These are phyloP conservation scores for Ophiorrhiza pumila DNA, from an alignment of 257 asterid species.

Conservation along the genomic window DNA sequence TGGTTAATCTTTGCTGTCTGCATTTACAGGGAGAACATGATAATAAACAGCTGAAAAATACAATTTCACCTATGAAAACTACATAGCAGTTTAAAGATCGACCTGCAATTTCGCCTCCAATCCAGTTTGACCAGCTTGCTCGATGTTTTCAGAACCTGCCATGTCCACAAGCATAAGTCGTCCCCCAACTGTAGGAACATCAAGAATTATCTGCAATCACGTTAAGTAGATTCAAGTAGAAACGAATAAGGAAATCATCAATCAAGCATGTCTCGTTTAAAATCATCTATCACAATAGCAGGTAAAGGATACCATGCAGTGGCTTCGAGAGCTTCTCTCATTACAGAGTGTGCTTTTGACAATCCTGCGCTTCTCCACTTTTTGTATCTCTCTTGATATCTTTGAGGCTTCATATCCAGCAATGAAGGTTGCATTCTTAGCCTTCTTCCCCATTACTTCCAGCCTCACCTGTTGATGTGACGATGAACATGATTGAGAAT, in stretches of 20 bases:
- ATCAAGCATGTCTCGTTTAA: neutral
- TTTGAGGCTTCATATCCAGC: constrained; percentile 92
- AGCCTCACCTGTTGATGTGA: constrained; percentile 55
- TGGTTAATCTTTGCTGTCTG: constrained; percentile 96
- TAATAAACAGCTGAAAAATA: neutral
- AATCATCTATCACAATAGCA: neutral
- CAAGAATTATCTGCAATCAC: constrained; percentile 62
- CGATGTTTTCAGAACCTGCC: constrained; percentile 99
- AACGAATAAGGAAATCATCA: neutral
- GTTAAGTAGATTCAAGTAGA: neutral
- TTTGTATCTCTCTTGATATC: constrained; percentile 86
- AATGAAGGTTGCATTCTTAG: constrained; percentile 76
- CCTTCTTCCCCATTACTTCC: constrained; percentile 95
- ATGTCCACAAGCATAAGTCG: constrained; percentile 94
- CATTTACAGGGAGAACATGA: constrained; percentile 16
- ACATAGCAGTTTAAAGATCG: neutral
- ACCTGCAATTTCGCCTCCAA: constrained; percentile 96
- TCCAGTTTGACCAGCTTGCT: constrained; percentile 94
- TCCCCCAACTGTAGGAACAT: constrained; percentile 98
- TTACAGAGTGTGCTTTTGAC: constrained; percentile 89
- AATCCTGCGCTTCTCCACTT: constrained; percentile 89
- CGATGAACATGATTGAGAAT: neutral
- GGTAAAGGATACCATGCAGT: constrained; percentile 68
- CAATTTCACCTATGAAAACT: neutral
- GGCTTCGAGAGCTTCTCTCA: constrained; percentile 94